These are phyloP conservation scores for Hawksworthiomyces lignivorus DNA, from an alignment of 2,329 filamentous ascomycete genomes.

Conservation along the genomic window DNA sequence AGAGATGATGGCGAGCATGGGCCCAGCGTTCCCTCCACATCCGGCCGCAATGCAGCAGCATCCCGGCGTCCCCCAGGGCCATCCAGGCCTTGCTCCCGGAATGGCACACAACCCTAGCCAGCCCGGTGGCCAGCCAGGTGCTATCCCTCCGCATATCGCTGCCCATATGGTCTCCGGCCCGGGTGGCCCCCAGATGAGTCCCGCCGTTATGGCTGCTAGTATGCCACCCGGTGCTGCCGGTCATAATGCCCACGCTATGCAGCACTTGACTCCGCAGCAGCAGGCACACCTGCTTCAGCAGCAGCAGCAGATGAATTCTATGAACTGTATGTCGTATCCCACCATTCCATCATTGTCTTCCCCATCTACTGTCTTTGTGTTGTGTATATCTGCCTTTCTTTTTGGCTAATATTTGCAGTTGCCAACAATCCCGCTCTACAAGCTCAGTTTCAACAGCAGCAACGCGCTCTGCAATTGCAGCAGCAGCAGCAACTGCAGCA, in stretches of 20 bases:
- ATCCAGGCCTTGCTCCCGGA: constrained; percentile 50
- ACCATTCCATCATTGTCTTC: background rate
- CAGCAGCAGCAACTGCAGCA: constrained; percentile 50
- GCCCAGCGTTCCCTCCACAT: constrained; percentile 57
- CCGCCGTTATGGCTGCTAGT: constrained; percentile 58
- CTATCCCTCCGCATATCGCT: constrained; percentile 58
- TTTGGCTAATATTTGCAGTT: constrained; percentile 10
- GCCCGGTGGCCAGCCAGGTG: constrained; percentile 56
- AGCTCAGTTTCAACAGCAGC: constrained; percentile 45
- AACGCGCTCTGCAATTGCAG: constrained; percentile 46
- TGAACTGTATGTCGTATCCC: constrained; percentile 28
- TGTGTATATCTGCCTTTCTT: background rate
- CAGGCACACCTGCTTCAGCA: constrained; percentile 52
- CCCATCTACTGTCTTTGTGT: constrained; percentile 6
- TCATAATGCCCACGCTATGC: constrained; percentile 61
- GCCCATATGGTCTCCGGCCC: constrained; percentile 64
- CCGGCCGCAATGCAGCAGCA: constrained; percentile 63
- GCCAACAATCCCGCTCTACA: constrained; percentile 26
- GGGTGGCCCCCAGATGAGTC: constrained; percentile 63
- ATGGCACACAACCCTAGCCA: constrained; percentile 64
- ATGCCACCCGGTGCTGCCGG: constrained; percentile 59
- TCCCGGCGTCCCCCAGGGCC: constrained; percentile 58
- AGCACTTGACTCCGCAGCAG: constrained; percentile 59
- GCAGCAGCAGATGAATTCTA: constrained; percentile 31
- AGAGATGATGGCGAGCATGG: constrained; percentile 69